Evolutionary conservation across 345 rosid genomes (phyloP).

Genomic region (Populus ilicifolia): DNA sequence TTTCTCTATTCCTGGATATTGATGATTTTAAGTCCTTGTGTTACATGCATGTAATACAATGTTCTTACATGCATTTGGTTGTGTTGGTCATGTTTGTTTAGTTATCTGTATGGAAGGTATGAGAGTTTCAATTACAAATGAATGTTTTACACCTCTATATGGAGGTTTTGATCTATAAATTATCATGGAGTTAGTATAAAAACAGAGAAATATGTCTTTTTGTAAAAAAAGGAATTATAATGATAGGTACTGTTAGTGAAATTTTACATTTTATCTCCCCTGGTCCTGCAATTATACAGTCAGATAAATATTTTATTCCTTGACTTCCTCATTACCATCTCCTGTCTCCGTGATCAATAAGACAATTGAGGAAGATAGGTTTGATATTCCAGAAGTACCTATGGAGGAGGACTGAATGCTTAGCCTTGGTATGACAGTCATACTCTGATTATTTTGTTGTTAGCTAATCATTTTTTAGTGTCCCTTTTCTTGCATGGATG

Average conservation of each 20-base stretch:
- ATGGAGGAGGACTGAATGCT: slow-evolving; percentile 85
- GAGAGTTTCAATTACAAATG: not conserved
- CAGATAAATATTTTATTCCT: slow-evolving; percentile 36
- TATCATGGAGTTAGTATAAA: too few relatives aligned
- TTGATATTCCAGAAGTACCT: slow-evolving; percentile 94
- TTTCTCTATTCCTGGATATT: not conserved
- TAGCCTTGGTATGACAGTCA: not conserved
- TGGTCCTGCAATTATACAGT: not conserved
- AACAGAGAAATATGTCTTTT: too few relatives aligned
- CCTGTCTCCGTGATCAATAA: slow-evolving; percentile 60
- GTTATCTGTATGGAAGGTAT: not conserved
- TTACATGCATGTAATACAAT: too few relatives aligned
- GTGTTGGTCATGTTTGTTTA: not conserved
- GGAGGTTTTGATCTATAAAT: not conserved
- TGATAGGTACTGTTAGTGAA: not conserved
- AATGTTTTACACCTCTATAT: not conserved
- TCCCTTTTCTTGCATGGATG: not conserved
- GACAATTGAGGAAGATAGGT: slow-evolving; percentile 78
- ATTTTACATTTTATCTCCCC: not conserved
- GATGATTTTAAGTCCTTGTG: not conserved
- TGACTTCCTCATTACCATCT: slow-evolving; percentile 49
- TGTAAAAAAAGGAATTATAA: too few relatives aligned
- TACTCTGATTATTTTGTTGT: not conserved
- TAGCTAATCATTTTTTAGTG: too few relatives aligned
- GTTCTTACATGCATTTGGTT: not conserved